Evolutionary conservation across 75 land plant species (phyloP).

Genomic region (Adiantum capillusveneris): DNA sequence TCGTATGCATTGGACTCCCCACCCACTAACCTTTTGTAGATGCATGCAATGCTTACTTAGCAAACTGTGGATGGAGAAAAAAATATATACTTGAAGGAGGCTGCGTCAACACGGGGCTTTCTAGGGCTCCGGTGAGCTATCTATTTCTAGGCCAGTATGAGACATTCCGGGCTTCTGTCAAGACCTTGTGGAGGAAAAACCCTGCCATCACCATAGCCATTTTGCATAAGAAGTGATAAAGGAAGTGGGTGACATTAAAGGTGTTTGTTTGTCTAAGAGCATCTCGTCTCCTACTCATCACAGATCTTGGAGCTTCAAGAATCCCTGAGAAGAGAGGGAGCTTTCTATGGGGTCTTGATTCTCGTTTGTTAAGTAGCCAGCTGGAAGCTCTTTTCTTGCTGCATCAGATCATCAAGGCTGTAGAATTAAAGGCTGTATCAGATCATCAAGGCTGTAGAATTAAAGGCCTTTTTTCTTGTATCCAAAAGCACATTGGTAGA

Average conservation of each 20-base stretch:
- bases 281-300: constrained; percentile 59
- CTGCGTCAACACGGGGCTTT: constrained; percentile 55
- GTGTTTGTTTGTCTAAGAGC: constrained; percentile 45
- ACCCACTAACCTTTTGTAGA: no score
- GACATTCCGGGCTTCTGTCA: constrained; percentile 59
- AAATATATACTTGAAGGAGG: no score
- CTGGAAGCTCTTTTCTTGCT: constrained; percentile 46
- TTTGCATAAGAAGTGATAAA: constrained; percentile 50
- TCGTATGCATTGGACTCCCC: no score
- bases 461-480: no score
- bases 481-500: no score
- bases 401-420: no score
- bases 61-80: no score
- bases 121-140: constrained; percentile 58
- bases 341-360: constrained; percentile 17
- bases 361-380: constrained; percentile 16
- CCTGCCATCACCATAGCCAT: constrained; percentile 51
- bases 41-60: no score
- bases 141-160: constrained; percentile 85
- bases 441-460: neutral
- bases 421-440: no score
- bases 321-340: neutral
- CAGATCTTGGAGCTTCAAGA: constrained; percentile 39
- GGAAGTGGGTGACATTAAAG: constrained; percentile 41
- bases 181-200: constrained; percentile 36